Base-by-base conservation (phyloP, 208 protist species). In the Balamuthia mandrillaris region DNA sequence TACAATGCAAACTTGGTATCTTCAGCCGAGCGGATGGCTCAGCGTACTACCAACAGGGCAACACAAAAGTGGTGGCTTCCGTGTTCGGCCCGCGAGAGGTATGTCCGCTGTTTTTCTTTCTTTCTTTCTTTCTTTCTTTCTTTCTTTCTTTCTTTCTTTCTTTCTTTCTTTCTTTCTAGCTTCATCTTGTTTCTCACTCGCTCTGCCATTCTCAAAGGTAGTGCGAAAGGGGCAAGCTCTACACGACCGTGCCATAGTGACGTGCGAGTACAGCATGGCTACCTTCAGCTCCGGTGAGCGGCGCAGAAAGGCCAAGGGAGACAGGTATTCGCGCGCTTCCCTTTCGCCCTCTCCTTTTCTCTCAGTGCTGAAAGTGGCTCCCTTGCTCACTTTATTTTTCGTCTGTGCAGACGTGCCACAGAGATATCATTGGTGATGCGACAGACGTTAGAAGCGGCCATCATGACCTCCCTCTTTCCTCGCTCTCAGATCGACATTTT, bases 31-130 rank as follows among this genome's bases (percentile, higher is more conserved):
- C 93, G 12, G 92, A 96, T 78, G 96, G 96, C 39, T 95, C 92
- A 1, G 88, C 92, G 27, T 92, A 92, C 58, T 87, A 91, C 44
- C 81, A 93, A 60, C 61, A 89, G 44, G 93, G 93, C 24, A 93
- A 92, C 84, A 95, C 92, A 31, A 90, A 91, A 60, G 86, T 94
- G 21, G 45, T 95, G 6, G 95, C 90, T 0, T 72, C 92, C n/a
- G 93, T 97, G 1, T 95, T 93, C 78, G 96, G 96, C 1, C 96
- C 96, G 2, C 56, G 84, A 33, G 92, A 95, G 89, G 75, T 92
- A 37, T 47, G 12, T 21, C 6, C 2, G n/a, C 37, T 1, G 18
- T 6, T 0, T 1, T 31, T n/a, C 33, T 18, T 10, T 35, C 24
- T 74, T 51, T 0, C 33, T 2, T 74, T 70, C 14, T 70, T 70